These are phyloP conservation scores for Cylindrotheca fusiformis DNA, from an alignment of 108 stramenopile genomes.

Conservation along the genomic window DNA sequence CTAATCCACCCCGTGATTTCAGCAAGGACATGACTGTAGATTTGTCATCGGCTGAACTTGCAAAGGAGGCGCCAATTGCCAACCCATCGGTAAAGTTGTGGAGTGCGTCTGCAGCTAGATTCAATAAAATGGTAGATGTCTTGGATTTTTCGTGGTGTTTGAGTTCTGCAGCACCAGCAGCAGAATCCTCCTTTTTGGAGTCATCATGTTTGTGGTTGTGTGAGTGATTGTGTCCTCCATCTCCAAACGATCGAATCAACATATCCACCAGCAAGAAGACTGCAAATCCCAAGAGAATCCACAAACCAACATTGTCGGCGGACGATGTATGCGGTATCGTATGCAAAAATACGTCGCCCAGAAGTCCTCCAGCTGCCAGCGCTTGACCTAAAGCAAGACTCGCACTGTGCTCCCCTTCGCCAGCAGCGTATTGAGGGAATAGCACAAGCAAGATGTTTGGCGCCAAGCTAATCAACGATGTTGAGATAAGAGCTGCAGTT, in stretches of 20 bases:
- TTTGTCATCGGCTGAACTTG: slow-evolving; percentile 27
- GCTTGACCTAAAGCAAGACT: slow-evolving; percentile 73
- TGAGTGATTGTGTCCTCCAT: slow-evolving; percentile 31
- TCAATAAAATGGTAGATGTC: slow-evolving; percentile 56
- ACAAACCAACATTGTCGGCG: slow-evolving; percentile 53
- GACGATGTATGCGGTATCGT: slow-evolving; percentile 59
- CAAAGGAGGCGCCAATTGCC: slow-evolving; percentile 84
- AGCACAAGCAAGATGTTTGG: slow-evolving; percentile 79
- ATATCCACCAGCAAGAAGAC: slow-evolving; percentile 74
- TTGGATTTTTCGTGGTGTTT: slow-evolving; percentile 10
- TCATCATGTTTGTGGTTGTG: slow-evolving; percentile 9
- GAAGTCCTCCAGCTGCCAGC: slow-evolving; percentile 70
- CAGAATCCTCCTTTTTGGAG: slow-evolving; percentile 7
- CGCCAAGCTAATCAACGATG: slow-evolving; percentile 62
- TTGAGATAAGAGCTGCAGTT: slow-evolving; percentile 26
- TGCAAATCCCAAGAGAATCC: slow-evolving; percentile 65
- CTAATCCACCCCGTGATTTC: slow-evolving; percentile 67
- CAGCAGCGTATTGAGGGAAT: slow-evolving; percentile 61
- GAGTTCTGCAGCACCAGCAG: slow-evolving; percentile 11
- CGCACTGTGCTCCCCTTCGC: slow-evolving; percentile 23
- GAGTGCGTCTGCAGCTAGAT: slow-evolving; percentile 79
- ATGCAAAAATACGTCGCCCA: slow-evolving; percentile 89
- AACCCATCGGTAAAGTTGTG: slow-evolving; percentile 78
- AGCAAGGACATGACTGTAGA: slow-evolving; percentile 38
- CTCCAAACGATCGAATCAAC: slow-evolving; percentile 52